Percentiles rank a stretch among this genome's conserved stretches.
phyloP scores from a whole-genome alignment of 2,329 filamentous ascomycete genomes.

The Sclerotinia subarctica region DNA sequence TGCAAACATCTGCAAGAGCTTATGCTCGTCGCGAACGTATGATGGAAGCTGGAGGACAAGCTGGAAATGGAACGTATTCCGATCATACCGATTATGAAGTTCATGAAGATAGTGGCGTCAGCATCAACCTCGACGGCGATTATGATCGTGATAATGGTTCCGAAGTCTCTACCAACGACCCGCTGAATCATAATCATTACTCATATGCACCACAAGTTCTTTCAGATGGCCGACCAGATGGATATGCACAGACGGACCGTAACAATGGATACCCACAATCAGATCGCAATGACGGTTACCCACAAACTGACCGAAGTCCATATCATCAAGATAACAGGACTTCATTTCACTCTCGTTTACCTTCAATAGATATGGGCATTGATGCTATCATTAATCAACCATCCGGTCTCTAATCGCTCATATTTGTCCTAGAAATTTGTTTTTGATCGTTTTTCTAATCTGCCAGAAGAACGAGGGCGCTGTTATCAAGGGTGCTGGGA shows the following conservation, averaged over 20 bases:
- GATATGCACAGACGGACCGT: conserved; percentile 17
- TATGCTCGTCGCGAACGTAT: conserved; percentile 63
- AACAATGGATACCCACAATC: conserved; percentile 14
- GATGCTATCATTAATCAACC: conserved; percentile 56
- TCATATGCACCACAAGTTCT: conserved; percentile 19
- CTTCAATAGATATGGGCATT: conserved; percentile 60
- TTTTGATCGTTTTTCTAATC: conserved; percentile 7
- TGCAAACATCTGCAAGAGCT: conserved; percentile 66
- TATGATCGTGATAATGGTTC: conserved; percentile 30
- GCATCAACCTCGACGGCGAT: conserved; percentile 53
- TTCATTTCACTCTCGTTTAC: conserved; percentile 40
- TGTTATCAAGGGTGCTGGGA: neutral
- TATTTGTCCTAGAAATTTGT: neutral
- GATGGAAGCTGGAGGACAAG: conserved; percentile 19
- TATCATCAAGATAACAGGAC: conserved; percentile 8
- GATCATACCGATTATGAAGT: conserved; percentile 15
- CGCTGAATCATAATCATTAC: conserved; percentile 12
- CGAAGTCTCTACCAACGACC: conserved; percentile 21
- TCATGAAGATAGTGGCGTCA: conserved; percentile 64
- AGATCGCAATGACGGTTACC: conserved; percentile 12
- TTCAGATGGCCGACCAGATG: conserved; percentile 15
- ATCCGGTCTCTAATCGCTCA: conserved; percentile 17
- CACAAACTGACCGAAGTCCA: neutral
- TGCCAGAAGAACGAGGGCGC: neutral
- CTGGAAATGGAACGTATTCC: conserved; percentile 4